A percentile compares a stretch with the other conserved stretches of the same genome.
These are phyloP conservation scores for Corynespora cassiicola DNA, from an alignment of 2,329 filamentous ascomycete species.

Conservation along the genomic window DNA sequence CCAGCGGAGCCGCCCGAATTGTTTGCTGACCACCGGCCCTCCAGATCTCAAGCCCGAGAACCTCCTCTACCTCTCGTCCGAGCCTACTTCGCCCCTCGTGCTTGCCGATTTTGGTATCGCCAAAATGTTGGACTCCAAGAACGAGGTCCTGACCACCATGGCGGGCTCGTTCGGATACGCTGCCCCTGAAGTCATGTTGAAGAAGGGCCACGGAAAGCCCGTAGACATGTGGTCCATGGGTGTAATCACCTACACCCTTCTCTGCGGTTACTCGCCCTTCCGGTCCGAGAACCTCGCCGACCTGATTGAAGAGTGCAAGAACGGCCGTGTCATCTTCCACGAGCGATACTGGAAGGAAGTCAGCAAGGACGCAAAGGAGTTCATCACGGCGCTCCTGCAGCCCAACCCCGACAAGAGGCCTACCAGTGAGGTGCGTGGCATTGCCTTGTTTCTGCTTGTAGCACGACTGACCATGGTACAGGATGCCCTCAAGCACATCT, in stretches of 20 bases:
- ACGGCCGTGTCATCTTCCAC: constrained; percentile 87
- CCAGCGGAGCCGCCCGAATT: neutral
- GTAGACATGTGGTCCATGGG: constrained; percentile 99
- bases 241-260: constrained; percentile 96
- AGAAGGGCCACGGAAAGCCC: constrained; percentile 95
- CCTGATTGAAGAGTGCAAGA: constrained; percentile 91
- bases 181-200: constrained; percentile 97
- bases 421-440: constrained; percentile 70
- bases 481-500: constrained; percentile 81
- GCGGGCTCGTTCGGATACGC: constrained; percentile 98
- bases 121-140: constrained; percentile 91
- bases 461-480: constrained; percentile 48
- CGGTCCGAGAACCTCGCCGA: constrained; percentile 92
- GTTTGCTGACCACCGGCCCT: constrained; percentile 27
- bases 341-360: constrained; percentile 99
- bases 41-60: constrained; percentile 98
- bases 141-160: constrained; percentile 96
- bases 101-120: constrained; percentile 98
- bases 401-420: constrained; percentile 78
- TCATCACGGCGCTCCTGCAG: constrained; percentile 83
- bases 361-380: constrained; percentile 92
- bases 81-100: constrained; percentile 81
- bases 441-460: neutral
- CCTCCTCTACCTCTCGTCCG: constrained; percentile 85
- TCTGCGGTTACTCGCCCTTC: constrained; percentile 98